Evolutionary conservation across 306 rosid species (phyloP).

Genomic region (Prunus armeniaca): DNA sequence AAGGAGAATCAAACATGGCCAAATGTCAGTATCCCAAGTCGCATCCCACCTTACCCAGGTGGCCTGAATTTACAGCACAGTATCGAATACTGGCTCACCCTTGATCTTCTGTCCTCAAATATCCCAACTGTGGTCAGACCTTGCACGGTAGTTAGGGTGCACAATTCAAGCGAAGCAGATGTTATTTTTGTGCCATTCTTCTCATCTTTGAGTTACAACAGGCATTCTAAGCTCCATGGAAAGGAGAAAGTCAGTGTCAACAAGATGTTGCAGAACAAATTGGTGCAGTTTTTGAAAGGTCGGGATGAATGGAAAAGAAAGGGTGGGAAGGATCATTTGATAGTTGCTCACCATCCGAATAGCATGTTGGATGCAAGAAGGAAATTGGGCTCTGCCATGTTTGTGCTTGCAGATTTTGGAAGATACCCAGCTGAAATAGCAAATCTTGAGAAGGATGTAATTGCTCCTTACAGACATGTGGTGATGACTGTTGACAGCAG

Average conservation of each 20-base stretch:
- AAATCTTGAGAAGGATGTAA: conserved; percentile 74
- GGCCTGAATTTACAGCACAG: conserved; percentile 95
- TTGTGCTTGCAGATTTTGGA: conserved; percentile 95
- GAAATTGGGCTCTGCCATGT: conserved; percentile 77
- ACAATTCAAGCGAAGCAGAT: conserved; percentile 79
- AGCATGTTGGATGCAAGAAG: conserved; percentile 78
- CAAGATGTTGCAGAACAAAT: conserved; percentile 63
- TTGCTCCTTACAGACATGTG: conserved; percentile 87
- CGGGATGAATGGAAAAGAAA: conserved; percentile 62
- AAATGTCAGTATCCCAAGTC: conserved; percentile 36
- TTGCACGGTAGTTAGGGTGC: conserved; percentile 66
- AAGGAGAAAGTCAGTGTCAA: conserved; percentile 60
- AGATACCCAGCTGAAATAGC: conserved; percentile 82
- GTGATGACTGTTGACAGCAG: conserved; percentile 50
- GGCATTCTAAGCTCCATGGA: conserved; percentile 65
- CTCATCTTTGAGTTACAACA: conserved; percentile 83
- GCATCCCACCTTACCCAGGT: conserved; percentile 72
- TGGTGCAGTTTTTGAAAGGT: conserved; percentile 57
- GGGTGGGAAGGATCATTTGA: conserved; percentile 77
- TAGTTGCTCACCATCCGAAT: conserved; percentile 94
- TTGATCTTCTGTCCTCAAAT: conserved; percentile 74
- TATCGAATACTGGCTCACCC: conserved; percentile 89
- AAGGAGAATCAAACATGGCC: conserved; percentile 79
- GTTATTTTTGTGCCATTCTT: conserved; percentile 89
- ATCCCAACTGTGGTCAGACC: conserved; percentile 33